A percentile compares a stretch with the other conserved stretches of the same genome.
Evolutionary conservation across 257 asterid species (phyloP).

Genomic region (Lavandula angustifolia): DNA sequence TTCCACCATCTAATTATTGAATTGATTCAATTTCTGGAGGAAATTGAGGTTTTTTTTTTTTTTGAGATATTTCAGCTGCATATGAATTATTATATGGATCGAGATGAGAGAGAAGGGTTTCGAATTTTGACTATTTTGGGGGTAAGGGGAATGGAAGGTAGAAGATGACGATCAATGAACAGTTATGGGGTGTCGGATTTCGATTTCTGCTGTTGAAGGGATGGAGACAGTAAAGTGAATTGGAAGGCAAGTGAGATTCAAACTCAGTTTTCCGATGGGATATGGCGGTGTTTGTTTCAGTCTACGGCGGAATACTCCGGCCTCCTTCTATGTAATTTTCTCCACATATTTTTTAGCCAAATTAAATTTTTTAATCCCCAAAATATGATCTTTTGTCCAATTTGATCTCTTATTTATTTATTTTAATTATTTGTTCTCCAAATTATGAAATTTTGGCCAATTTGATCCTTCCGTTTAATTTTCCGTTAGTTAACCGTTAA

Average conservation of each 20-base stretch:
- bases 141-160: conserved; percentile 37
- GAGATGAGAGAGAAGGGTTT: conserved; percentile 18
- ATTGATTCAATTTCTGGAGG: neutral
- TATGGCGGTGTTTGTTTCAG: neutral
- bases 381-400: too few relatives aligned
- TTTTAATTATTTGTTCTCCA: too few relatives aligned
- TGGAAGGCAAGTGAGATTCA: conserved; percentile 54
- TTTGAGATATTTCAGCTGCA: conserved; percentile 30
- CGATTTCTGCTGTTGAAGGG: conserved; percentile 10
- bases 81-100: conserved; percentile 20
- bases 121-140: neutral
- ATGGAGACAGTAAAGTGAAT: conserved; percentile 43
- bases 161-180: conserved; percentile 37
- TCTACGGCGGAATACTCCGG: too few relatives aligned
- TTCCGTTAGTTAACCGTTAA: too few relatives aligned
- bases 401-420: too few relatives aligned
- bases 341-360: too few relatives aligned
- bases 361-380: too few relatives aligned
- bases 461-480: too few relatives aligned
- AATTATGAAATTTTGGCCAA: too few relatives aligned
- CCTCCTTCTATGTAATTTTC: too few relatives aligned
- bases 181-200: conserved; percentile 11
- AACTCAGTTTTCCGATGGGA: conserved; percentile 12
- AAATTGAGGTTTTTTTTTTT: neutral
- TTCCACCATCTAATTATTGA: conserved; percentile 41